Conservation (phyloP, 306 rosid genomes). For the Arachis stenosperma region DNA sequence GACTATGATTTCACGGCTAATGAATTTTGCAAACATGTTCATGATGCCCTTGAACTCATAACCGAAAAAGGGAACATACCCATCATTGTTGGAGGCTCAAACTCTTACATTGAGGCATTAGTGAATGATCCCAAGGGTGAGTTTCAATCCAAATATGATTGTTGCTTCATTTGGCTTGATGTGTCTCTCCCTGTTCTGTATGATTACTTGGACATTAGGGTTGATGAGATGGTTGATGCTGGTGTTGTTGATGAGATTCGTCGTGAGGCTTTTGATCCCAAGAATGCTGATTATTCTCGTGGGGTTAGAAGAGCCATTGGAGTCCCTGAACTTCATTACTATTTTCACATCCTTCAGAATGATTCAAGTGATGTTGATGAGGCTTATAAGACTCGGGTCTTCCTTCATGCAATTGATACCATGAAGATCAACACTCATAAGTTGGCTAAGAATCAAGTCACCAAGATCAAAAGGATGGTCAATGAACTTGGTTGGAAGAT, state of each 20-base stretch:
- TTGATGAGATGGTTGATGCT: conserved; percentile 38
- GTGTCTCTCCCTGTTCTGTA: conserved; percentile 27
- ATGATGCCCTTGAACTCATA: background rate
- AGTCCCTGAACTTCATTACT: conserved; percentile 32
- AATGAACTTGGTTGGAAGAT: conserved; percentile 31
- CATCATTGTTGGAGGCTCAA: conserved; percentile 51
- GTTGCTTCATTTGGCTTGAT: conserved; percentile 39
- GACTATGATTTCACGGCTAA: conserved; percentile 20
- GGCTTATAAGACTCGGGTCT: background rate
- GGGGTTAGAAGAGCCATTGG: conserved; percentile 49
- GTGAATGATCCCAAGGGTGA: conserved; percentile 8
- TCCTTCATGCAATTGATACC: background rate
- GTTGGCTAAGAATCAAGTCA: conserved; percentile 3
- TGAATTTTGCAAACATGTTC: conserved; percentile 24
- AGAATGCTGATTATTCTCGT: background rate
- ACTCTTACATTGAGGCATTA: conserved; percentile 23
- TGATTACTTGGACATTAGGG: conserved; percentile 23
- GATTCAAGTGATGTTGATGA: background rate
- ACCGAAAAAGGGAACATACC: conserved; percentile 30
- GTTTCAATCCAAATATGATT: conserved; percentile 38
- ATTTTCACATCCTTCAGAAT: conserved; percentile 20
- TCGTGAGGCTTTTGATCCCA: conserved; percentile 16
- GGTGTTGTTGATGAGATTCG: conserved; percentile 41
- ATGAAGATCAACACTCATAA: conserved; percentile 29
- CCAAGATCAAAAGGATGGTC: conserved; percentile 3